Percentiles rank a stretch among this genome's conserved stretches.
Evolutionary conservation across 108 stramenopile species (phyloP).

Genomic region (Aurantiochytrium sp.): DNA sequence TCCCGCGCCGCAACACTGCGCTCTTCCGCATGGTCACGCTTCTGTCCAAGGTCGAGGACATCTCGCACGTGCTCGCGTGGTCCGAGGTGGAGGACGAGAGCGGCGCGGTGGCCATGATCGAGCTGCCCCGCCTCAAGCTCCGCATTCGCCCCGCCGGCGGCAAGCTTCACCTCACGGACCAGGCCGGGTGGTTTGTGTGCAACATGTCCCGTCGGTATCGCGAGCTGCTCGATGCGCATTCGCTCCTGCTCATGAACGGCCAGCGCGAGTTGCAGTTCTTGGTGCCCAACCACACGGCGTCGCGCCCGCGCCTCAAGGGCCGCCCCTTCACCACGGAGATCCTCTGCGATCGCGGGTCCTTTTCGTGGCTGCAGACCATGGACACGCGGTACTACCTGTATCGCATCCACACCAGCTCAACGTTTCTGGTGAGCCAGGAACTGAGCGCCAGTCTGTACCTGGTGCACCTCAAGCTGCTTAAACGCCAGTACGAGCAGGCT

Average conservation of each 20-base stretch:
- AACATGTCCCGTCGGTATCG: background rate
- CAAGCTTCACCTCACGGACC: background rate
- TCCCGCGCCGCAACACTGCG: background rate
- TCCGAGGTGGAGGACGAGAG: background rate
- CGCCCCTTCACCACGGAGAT: background rate
- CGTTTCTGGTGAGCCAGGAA: conserved; percentile 9
- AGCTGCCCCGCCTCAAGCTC: conserved; percentile 14
- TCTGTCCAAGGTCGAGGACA: background rate
- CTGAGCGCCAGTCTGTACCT: background rate
- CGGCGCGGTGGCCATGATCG: background rate
- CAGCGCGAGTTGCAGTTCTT: background rate
- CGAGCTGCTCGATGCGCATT: conserved; percentile 3
- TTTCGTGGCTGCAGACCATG: conserved; percentile 29
- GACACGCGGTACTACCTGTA: conserved; percentile 29
- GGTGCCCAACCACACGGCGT: conserved; percentile 10
- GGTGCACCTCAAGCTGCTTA: background rate
- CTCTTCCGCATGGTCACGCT: background rate
- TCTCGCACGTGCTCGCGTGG: background rate
- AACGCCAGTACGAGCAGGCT: background rate
- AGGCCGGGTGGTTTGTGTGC: conserved; percentile 16
- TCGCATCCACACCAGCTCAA: background rate
- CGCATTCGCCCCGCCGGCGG: background rate
- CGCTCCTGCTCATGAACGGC: conserved; percentile 11
- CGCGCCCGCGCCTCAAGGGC: conserved; percentile 19
- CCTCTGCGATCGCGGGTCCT: conserved; percentile 13